phyloP scores from a whole-genome alignment of 225 moss, liverwort and hornwort genomes.

The Lunularia cruciata region DNA sequence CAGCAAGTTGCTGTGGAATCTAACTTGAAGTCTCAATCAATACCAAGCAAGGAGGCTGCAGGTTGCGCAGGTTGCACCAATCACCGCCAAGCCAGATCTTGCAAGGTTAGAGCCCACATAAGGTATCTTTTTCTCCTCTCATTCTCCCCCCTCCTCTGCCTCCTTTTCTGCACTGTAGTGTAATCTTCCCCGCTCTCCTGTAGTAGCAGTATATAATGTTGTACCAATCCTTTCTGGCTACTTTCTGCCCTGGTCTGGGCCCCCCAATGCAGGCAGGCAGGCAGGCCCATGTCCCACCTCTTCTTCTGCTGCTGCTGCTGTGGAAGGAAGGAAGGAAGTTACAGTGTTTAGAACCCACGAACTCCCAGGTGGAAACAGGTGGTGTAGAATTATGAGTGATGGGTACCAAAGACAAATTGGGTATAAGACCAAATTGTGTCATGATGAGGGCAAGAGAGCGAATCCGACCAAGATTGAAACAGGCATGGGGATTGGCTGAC shows the following conservation, averaged over 20 bases:
- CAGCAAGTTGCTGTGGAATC: slow-evolving; percentile 14
- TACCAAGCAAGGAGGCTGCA: not conserved
- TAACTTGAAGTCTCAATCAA: slow-evolving; percentile 2
- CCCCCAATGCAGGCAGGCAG: not conserved
- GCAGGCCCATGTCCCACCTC: not conserved
- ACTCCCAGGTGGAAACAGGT: slow-evolving; percentile 10
- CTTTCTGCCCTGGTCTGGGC: not conserved
- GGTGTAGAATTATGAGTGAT: not conserved
- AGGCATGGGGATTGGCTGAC: no score
- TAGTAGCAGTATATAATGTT: not conserved
- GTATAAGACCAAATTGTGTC: not conserved
- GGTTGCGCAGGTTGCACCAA: not conserved
- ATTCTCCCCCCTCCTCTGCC: not conserved
- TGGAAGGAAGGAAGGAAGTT: no score
- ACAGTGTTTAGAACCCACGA: not conserved
- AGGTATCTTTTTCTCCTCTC: not conserved
- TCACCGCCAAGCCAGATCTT: not conserved
- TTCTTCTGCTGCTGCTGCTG: not conserved
- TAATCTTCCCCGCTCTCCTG: not conserved
- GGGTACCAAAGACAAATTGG: not conserved
- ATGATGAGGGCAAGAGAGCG: not conserved
- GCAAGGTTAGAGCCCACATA: not conserved
- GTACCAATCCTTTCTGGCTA: slow-evolving; percentile 11
- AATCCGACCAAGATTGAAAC: slow-evolving; percentile 18
- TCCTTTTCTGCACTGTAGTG: not conserved